A percentile compares a stretch with the other conserved stretches of the same genome.
Conservation (phyloP, 805 yeast species). For the Pichia scutulata region DNA sequence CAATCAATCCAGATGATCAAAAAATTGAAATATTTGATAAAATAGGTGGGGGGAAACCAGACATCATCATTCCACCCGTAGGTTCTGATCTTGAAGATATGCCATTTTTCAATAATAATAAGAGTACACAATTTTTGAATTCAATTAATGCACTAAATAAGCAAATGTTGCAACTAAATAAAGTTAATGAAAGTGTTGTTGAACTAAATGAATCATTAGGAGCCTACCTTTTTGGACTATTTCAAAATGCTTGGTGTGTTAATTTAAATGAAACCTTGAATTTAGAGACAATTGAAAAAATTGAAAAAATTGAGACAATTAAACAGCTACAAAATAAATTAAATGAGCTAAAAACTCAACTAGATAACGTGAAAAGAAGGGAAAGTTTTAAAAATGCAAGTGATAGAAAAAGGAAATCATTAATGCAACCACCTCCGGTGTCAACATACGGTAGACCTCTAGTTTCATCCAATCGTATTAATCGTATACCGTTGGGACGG, state of each 20-base stretch:
- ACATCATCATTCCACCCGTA: constrained; percentile 2
- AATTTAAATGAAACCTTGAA: constrained; percentile 42
- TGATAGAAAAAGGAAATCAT: constrained; percentile 1
- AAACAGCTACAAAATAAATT: constrained; percentile 11
- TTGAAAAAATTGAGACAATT: constrained; percentile 16
- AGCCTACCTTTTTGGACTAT: constrained; percentile 67
- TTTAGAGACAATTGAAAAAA: constrained; percentile 17
- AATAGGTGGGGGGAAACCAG: neutral
- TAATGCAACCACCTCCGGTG: constrained; percentile 22
- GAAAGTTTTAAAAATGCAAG: constrained; percentile 3
- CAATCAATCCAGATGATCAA: neutral
- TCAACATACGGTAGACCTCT: neutral
- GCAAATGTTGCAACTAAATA: constrained; percentile 49
- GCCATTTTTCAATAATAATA: constrained; percentile 18
- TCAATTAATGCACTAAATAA: constrained; percentile 34
- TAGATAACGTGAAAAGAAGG: constrained; percentile 8
- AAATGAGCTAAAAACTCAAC: constrained; percentile 9
- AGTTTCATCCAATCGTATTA: neutral
- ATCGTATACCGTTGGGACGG: neutral
- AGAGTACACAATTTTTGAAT: constrained; percentile 15
- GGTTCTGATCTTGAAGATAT: constrained; percentile 11
- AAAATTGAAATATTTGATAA: constrained; percentile 6
- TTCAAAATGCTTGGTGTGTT: constrained; percentile 84
- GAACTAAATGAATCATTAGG: constrained; percentile 70
- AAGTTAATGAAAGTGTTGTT: constrained; percentile 53